phyloP scores from a whole-genome alignment of 1,139 yeast genomes.

The Eremothecium sinecaudum region DNA sequence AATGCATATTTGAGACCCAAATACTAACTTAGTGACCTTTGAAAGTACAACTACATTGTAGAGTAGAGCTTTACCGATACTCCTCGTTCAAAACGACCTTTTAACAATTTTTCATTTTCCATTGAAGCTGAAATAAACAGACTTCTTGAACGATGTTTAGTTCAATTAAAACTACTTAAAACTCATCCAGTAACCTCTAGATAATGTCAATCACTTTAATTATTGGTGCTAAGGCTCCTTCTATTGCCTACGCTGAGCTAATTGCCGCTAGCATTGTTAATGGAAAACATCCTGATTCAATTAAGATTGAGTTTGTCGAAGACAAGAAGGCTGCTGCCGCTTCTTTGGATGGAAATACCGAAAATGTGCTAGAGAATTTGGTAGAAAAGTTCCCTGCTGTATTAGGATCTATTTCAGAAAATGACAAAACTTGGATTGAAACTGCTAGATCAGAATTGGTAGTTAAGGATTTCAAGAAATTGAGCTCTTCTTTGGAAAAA shows the following conservation, averaged over 20 bases:
- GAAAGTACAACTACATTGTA: too few relatives aligned
- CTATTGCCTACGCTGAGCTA: slow-evolving; percentile 69
- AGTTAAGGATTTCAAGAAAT: slow-evolving; percentile 79
- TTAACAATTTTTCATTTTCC: too few relatives aligned
- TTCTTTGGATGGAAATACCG: slow-evolving; percentile 28
- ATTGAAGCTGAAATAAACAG: too few relatives aligned
- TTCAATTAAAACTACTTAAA: too few relatives aligned
- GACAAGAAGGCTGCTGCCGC: slow-evolving; percentile 44
- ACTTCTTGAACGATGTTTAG: too few relatives aligned
- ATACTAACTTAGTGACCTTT: too few relatives aligned
- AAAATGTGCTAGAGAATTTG: slow-evolving; percentile 38
- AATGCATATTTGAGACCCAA: too few relatives aligned
- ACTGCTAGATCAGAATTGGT: slow-evolving; percentile 61
- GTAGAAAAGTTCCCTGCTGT: slow-evolving; percentile 41
- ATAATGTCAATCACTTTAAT: slow-evolving; percentile 38
- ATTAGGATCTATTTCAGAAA: slow-evolving; percentile 31
- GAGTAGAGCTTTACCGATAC: too few relatives aligned
- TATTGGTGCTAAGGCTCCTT: slow-evolving; percentile 79
- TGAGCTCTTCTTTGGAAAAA: slow-evolving; percentile 67
- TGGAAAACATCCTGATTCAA: slow-evolving; percentile 40
- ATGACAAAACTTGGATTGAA: slow-evolving; percentile 53
- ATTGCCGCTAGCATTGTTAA: slow-evolving; percentile 73
- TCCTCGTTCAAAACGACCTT: too few relatives aligned
- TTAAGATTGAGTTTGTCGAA: slow-evolving; percentile 58
- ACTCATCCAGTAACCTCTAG: too few relatives aligned